Conservation (phyloP, 495 filamentous ascomycete genomes). For the Cryomyces antarcticus region DNA sequence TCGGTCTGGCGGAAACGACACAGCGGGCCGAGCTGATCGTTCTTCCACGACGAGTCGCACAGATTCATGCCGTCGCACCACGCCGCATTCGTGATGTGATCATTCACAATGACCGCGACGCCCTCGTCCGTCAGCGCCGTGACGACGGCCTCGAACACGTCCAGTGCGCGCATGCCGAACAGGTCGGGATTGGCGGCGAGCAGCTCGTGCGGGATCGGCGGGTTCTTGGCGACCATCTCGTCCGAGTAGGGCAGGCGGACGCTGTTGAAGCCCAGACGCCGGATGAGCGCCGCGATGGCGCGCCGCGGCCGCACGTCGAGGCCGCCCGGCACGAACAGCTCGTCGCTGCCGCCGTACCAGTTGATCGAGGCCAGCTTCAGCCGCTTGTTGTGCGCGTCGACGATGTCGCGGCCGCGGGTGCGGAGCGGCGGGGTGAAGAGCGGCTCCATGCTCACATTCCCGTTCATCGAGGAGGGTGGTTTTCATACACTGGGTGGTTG, state of each 20-base stretch:
- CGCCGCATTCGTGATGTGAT: conserved; percentile 38
- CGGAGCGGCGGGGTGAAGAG: conserved; percentile 24
- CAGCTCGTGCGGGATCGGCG: conserved; percentile 24
- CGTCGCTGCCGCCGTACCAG: conserved; percentile 43
- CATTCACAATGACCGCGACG: conserved; percentile 37
- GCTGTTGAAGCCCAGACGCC: conserved; percentile 37
- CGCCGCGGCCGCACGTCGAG: conserved; percentile 35
- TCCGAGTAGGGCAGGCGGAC: conserved; percentile 42
- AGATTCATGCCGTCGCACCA: conserved; percentile 42
- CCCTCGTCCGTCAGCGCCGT: conserved; percentile 33
- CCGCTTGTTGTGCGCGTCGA: conserved; percentile 28
- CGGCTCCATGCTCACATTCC: background rate
- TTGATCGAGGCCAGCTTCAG: conserved; percentile 38
- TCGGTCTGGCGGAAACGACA: conserved; percentile 35
- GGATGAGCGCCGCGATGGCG: conserved; percentile 31
- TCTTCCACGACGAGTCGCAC: conserved; percentile 37
- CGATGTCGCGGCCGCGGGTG: conserved; percentile 31
- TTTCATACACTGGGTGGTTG: too few relatives aligned
- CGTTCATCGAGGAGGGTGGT: too few relatives aligned
- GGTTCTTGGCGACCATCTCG: conserved; percentile 36
- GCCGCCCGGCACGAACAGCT: conserved; percentile 37
- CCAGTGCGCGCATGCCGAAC: conserved; percentile 27
- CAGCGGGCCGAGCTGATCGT: conserved; percentile 30
- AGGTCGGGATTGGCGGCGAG: conserved; percentile 34
- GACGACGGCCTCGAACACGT: conserved; percentile 31